phyloP scores from a whole-genome alignment of 352 stramenopile genomes.

The Phytophthora nicotianae region DNA sequence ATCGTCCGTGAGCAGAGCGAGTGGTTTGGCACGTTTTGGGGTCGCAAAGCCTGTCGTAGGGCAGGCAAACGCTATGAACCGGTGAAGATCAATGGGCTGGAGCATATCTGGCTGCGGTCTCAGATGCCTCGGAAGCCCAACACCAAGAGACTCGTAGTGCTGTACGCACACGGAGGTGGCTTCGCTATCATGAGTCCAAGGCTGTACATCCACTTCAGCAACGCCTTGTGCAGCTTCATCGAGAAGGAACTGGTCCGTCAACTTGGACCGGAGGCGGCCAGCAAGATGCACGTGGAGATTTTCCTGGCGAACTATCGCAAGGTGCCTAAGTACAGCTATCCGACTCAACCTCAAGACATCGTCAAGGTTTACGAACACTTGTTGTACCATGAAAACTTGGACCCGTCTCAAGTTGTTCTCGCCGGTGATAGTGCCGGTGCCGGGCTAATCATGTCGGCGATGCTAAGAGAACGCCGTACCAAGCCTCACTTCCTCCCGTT shows the following conservation, averaged over 20 bases:
- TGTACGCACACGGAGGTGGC: conserved; percentile 54
- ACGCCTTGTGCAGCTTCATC: conserved; percentile 30
- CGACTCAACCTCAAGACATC: conserved; percentile 41
- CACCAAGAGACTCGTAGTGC: conserved; percentile 30
- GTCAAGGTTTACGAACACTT: conserved; percentile 52
- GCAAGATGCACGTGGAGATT: conserved; percentile 40
- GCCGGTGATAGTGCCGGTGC: conserved; percentile 51
- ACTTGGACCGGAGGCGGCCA: conserved; percentile 2
- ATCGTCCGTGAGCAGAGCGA: conserved; percentile 38
- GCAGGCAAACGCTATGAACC: conserved; percentile 22
- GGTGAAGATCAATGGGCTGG: conserved; percentile 35
- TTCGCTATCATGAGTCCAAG: conserved; percentile 47
- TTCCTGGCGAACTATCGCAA: conserved; percentile 61
- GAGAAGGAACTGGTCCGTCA: conserved; percentile 29
- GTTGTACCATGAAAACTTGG: conserved; percentile 35
- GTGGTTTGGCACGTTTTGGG: conserved; percentile 33
- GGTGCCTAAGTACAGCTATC: conserved; percentile 50
- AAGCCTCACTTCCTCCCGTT: conserved; percentile 32
- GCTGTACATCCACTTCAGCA: conserved; percentile 51
- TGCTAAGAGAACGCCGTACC: conserved; percentile 40
- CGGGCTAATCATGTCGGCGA: conserved; percentile 44
- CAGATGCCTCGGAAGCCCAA: conserved; percentile 7
- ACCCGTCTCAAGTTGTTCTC: conserved; percentile 46
- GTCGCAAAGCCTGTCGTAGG: conserved; percentile 22
- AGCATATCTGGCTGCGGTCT: conserved; percentile 44